Base-by-base conservation (phyloP, 176 grass and related monocot genomes). In the Musa troglodytarum region DNA sequence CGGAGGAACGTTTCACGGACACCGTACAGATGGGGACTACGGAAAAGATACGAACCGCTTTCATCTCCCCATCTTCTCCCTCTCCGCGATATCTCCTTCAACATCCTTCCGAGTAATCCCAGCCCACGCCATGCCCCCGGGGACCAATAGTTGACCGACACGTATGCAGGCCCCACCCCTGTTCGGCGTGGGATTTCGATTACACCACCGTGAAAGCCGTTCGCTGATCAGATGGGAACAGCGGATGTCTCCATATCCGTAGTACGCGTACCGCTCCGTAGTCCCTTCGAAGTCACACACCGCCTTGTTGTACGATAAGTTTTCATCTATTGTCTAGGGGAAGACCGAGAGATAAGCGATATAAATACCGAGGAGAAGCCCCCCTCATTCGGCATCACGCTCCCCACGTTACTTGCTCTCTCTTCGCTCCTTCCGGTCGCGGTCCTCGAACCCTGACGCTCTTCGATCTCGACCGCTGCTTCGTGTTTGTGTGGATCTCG, bases 21-120 rank as follows among this genome's bases (percentile, higher is more conserved):
- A 19, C 53, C 72, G 72, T 74, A 74, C 72, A 28, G 17, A 53
- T 23, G 72, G 53, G 34, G 11, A 57, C 52, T 74, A 74, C 72
- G 72, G 72, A 74, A 58, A 13, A 1, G 65, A 68, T 63, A 24
- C 20, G 22, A 22, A 63, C 10, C 26, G 29, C 34, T 43, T 43
- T 43, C 34, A 43, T 43, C 34, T 43, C 34, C 6, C 34, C 34
- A 43, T 43, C 34, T 34, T 34, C 29, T 4, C 29, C 29, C 29
- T 3, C 29, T 43, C 13, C 25, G 43, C 26, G 25, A 16, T 13
- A 1, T 14, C 9, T 10, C 34, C 34, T 43, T 43, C 34, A 5
- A 43, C 34, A 43, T 43, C 34, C 34, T 43, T 43, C 34, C 4
- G 28, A 9, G 4, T 43, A 43, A 43, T 43, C 34, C 34, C 4